A percentile compares a stretch with the other conserved stretches of the same genome.
These are phyloP conservation scores for Forsythia viridissima DNA, from an alignment of 257 asterid species.

Conservation along the genomic window DNA sequence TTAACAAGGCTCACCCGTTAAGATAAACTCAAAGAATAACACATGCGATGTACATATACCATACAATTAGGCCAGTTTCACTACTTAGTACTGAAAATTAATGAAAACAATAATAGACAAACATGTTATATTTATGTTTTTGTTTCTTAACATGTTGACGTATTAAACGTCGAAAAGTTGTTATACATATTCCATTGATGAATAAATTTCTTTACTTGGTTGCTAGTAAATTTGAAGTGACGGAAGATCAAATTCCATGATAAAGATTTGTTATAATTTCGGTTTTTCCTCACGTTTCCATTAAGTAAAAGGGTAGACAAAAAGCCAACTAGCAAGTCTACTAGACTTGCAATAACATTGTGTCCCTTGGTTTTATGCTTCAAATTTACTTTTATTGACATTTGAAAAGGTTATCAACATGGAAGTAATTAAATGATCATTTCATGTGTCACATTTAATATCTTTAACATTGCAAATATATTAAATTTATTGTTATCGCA, in stretches of 20 bases:
- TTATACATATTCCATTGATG: background rate
- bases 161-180: background rate
- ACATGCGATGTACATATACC: no score
- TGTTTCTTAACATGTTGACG: background rate
- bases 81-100: no score
- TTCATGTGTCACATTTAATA: background rate
- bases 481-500: background rate
- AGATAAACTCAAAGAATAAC: background rate
- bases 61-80: background rate
- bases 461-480: background rate
- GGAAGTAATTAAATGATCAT: background rate
- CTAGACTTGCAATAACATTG: background rate
- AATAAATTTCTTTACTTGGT: background rate
- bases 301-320: background rate
- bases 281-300: conserved; percentile 32
- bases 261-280: conserved; percentile 26
- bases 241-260: conserved; percentile 14
- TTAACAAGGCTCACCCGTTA: background rate
- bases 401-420: background rate
- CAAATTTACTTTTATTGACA: conserved; percentile 29
- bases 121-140: background rate
- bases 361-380: conserved; percentile 25
- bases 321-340: background rate
- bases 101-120: no score
- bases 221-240: background rate